Base-by-base conservation (phyloP, 176 grass and related monocot genomes). In the Cenchrus purpureus region DNA sequence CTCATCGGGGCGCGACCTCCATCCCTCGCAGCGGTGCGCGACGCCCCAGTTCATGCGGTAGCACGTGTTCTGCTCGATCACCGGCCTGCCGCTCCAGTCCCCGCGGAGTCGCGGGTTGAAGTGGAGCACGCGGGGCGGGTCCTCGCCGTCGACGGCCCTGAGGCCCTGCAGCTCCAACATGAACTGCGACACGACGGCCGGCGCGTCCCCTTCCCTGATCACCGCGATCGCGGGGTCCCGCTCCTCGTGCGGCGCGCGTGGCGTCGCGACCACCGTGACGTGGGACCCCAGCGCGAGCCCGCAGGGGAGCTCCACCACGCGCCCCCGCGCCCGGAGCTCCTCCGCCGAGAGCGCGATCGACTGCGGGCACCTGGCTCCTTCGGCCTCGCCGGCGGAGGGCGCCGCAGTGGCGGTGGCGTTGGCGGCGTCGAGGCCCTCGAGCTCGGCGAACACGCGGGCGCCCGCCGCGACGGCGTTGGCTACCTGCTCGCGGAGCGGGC, bases 61-160 rank as follows among this genome's bases (percentile, higher is more conserved):
- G 85, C 92, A 95, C n/a, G 89, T 95, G 60, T 95, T 95, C 73
- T 83, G 89, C 82, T 95, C 90, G 71, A 95, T 92, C 8, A 92
- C 87, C 1, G 90, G 92, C 15, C 73, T 89, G 22, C 84, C 82
- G 32, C 84, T 92, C 84, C 90, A 95, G 86, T 95, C 92, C 12
- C 92, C 92, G 66, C 89, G 89, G 58, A 95, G 81, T 54, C 92
- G 76, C 45, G 92, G 90, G 32, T 95, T 95, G 79, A 95, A 95
- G 74, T 95, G 93, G 84, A 95, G 83, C 80, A 95, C 86, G 43
- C 87, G 86, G 5, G 93, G 90, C 54, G 93, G 90, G 55, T 92
- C 90, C 74, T 95, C 93, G 14, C 92, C 92, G 34, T 95, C 92
- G 25, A 95, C 92, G 60, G 90, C 89, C 77, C 77, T 80, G 48